Base-by-base conservation (phyloP, 2,329 filamentous ascomycete species). In the Chrysoporthe deuterocubensis region DNA sequence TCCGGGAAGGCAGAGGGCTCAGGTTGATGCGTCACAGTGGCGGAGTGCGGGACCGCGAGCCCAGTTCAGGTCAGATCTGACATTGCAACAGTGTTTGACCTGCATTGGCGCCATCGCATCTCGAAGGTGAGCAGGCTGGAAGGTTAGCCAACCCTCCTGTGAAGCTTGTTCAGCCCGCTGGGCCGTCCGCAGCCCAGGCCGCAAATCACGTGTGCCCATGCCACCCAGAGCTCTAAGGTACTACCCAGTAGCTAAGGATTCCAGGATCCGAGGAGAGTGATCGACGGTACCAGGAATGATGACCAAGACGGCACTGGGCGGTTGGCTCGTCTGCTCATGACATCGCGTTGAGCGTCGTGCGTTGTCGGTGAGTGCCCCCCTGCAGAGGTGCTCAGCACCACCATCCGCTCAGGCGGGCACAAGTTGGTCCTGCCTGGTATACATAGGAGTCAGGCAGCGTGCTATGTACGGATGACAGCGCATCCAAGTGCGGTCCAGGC, bases 11-110 rank as follows among this genome's bases (percentile, higher is more conserved):
- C 44, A 50, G 60, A 42, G 34, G 2, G 26, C 14, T 42, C 3
- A 40, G 43, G 16, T 42, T 60, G 40, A 40, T 43, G 57, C 57
- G 57, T 64, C 66, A 67, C 65, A 67, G 66, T 65, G 50, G 44
- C 54, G 66, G 54, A 59, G 50, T 46, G 37, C 46, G 60, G 34
- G 9, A 48, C 32, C 37, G 42, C 59, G 48, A 63, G 59, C 40
- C 40, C n/a, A 42, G 2, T 43, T 8, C 57, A 60, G 37, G 57
- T 60, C 37, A 43, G n/a, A 60, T 61, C 42, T 34, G 21, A 44
- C 59, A 61, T 46, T 37, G 21, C 59, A 61, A 26, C 43, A 61
- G 6, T 32, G 42, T 26, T 21, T 61, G 58, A 6, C 57, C 18
- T 48, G 57, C 57, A 44, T 44, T 40, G 57, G 57, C 34, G 40